Evolutionary conservation across 352 stramenopile genomes (phyloP).

Genomic region (Saprolegnia parasitica): DNA sequence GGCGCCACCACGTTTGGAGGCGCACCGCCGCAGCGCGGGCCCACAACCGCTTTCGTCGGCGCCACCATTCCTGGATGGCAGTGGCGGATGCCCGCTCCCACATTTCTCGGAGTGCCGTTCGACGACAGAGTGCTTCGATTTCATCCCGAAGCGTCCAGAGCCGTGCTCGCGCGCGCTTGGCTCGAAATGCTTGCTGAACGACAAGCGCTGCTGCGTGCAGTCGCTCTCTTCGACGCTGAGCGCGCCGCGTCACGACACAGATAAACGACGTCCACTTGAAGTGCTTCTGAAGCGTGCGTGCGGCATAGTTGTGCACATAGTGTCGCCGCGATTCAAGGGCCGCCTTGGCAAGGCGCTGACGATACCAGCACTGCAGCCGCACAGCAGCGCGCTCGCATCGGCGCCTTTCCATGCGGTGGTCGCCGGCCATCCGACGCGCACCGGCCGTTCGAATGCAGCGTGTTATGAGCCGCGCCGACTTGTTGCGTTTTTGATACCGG

Average conservation of each 20-base stretch:
- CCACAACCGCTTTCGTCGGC: conserved; percentile 21
- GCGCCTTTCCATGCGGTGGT: conserved; percentile 37
- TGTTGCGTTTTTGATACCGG: conserved; percentile 33
- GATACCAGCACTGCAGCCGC: conserved; percentile 21
- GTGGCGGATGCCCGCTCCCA: conserved; percentile 72
- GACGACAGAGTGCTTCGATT: conserved; percentile 51
- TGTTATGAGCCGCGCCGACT: conserved; percentile 41
- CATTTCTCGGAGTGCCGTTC: conserved; percentile 50
- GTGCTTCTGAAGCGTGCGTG: background rate
- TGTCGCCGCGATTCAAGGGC: background rate
- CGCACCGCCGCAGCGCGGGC: background rate
- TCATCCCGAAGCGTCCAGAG: conserved; percentile 62
- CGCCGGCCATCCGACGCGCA: conserved; percentile 38
- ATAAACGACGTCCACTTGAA: background rate
- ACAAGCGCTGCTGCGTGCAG: conserved; percentile 56
- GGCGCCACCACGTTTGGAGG: background rate
- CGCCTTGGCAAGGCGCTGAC: background rate
- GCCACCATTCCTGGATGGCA: conserved; percentile 60
- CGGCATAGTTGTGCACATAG: background rate
- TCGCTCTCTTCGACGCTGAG: conserved; percentile 37
- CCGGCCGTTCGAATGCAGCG: conserved; percentile 29
- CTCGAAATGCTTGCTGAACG: conserved; percentile 58
- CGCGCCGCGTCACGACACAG: background rate
- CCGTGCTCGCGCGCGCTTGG: conserved; percentile 44
- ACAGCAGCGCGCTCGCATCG: background rate